Base-by-base conservation (phyloP, 345 rosid genomes). In the Excoecaria agallocha region DNA sequence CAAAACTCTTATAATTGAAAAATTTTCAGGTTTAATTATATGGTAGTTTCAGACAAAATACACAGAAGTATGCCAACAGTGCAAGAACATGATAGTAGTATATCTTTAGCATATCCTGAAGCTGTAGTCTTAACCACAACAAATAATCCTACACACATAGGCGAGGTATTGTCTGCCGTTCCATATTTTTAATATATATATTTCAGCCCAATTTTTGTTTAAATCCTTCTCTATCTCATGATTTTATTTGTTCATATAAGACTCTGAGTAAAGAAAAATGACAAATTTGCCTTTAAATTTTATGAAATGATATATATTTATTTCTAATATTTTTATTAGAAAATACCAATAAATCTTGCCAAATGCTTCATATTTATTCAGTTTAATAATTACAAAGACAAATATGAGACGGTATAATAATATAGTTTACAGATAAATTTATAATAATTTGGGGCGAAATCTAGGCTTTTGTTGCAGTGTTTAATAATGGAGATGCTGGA, bases 41-140 rank as follows among this genome's bases (percentile, higher is more conserved):
- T 69, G 74, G 74, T 49, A 9, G 43, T 76, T 5, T 59, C 78
- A 6, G 74, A 76, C 35, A n/a, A 51, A 3, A 52, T n/a, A 0
- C 73, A 76, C 19, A 76, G 64, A 48, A n/a, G 16, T 54, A 76
- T 76, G 79, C 79, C 79, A 16, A 62, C 68, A 7, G 25, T 72
- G 0, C 73, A 25, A 5, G 79, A 76, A 43, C 74, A 69, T 30
- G 19, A 5, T 7, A 39, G 30, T 1, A 52, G 79, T 9, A n/a
- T 17, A 2, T 15, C 54, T 20, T 41, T 76, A 25, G 74, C 70
- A 19, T 76, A 76, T 20, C 74, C 79, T 62, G 79, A 76, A 62
- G 74, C 79, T 61, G 74, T 70, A 12, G 62, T 51, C n/a, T 43
- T 76, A 57, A 69, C 64, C n/a, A 3, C 39, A 12, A 19, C 74